Evolutionary conservation across 2,329 filamentous ascomycete genomes (phyloP).

Genomic region (Aureobasidium zeae): DNA sequence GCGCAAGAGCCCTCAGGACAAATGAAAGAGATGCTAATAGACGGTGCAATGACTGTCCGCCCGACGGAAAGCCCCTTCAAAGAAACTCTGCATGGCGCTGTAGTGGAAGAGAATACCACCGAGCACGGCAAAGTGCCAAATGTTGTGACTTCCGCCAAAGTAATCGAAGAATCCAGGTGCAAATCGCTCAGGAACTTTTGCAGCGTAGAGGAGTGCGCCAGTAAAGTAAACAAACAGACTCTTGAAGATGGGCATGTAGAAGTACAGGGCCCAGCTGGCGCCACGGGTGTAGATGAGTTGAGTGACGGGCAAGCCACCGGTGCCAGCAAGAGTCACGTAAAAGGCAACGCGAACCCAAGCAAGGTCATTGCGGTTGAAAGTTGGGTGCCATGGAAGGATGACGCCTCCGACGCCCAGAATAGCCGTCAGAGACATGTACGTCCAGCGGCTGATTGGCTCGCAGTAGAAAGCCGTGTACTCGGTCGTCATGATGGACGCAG

Average conservation of each 20-base stretch:
- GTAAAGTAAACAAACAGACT: conserved; percentile 76
- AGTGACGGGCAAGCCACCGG: conserved; percentile 78
- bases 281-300: conserved; percentile 76
- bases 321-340: conserved; percentile 77
- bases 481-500: conserved; percentile 93
- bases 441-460: conserved; percentile 76
- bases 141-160: conserved; percentile 87
- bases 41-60: conserved; percentile 24
- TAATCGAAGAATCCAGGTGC: conserved; percentile 91
- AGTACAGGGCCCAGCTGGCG: conserved; percentile 69
- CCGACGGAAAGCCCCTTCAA: conserved; percentile 46
- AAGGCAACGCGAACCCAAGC: conserved; percentile 87
- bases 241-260: conserved; percentile 81
- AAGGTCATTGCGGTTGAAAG: conserved; percentile 87
- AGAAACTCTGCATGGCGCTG: conserved; percentile 90
- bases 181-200: conserved; percentile 88
- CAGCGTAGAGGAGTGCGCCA: conserved; percentile 81
- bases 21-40: conserved; percentile 20
- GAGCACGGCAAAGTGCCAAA: conserved; percentile 92
- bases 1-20: conserved; percentile 11
- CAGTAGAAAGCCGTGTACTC: conserved; percentile 99
- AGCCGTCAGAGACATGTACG: conserved; percentile 76
- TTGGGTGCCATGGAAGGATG: conserved; percentile 90
- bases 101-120: conserved; percentile 98
- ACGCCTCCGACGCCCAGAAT: conserved; percentile 76